A percentile compares a stretch with the other conserved stretches of the same genome.
phyloP scores from a whole-genome alignment of 208 protist species.

The Trypanosoma melophagium region DNA sequence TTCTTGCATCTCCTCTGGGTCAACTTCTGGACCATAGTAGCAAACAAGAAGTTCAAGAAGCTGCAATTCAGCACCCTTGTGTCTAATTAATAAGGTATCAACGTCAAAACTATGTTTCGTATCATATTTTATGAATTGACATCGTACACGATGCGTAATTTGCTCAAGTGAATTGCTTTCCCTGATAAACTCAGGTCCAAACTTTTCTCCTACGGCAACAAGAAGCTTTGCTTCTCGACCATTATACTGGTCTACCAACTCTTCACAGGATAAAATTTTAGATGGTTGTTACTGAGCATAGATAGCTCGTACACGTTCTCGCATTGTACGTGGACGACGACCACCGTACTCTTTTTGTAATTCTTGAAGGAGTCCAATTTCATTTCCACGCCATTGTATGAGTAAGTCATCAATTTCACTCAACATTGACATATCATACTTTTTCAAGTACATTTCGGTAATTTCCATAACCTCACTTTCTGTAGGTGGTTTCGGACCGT shows the following conservation, averaged over 20 bases:
- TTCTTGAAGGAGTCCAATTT: slow-evolving; percentile 22
- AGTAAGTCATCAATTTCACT: slow-evolving; percentile 16
- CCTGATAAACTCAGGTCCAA: slow-evolving; percentile 24
- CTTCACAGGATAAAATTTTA: slow-evolving; percentile 18
- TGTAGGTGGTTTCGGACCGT: slow-evolving; percentile 8
- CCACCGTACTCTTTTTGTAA: slow-evolving; percentile 19
- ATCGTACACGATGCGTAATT: slow-evolving; percentile 13
- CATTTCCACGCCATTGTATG: slow-evolving; percentile 17
- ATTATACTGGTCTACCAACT: slow-evolving; percentile 19
- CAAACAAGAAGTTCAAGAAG: slow-evolving; percentile 28
- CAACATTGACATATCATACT: slow-evolving; percentile 16
- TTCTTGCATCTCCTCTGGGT: neutral
- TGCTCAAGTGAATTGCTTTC: neutral
- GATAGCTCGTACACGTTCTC: slow-evolving; percentile 24
- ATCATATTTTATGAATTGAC: slow-evolving; percentile 28
- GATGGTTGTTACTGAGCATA: slow-evolving; percentile 25
- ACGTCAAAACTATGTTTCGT: neutral
- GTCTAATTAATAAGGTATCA: slow-evolving; percentile 3
- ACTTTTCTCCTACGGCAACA: slow-evolving; percentile 8
- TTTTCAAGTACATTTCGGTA: slow-evolving; percentile 13
- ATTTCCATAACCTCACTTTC: slow-evolving; percentile 2
- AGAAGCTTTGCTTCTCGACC: slow-evolving; percentile 13
- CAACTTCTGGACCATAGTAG: slow-evolving; percentile 27
- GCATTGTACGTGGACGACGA: slow-evolving; percentile 23
- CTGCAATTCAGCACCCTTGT: slow-evolving; percentile 18